Evolutionary conservation across 2,329 filamentous ascomycete genomes (phyloP).

Genomic region (Thermothelomyces thermophilus): DNA sequence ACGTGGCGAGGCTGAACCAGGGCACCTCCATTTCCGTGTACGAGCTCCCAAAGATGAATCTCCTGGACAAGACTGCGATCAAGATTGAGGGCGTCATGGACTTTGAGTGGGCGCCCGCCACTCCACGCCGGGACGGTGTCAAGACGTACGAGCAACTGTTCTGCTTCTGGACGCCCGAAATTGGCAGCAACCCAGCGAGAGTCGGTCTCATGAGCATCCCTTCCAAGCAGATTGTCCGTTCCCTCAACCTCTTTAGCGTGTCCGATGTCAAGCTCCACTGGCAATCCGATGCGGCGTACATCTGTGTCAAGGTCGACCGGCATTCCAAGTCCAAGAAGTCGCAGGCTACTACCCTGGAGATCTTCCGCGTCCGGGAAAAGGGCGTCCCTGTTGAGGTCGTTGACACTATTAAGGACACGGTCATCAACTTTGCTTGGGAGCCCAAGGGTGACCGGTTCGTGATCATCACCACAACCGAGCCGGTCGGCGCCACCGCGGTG

Average conservation of each 20-base stretch:
- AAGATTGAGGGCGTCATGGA: slow-evolving; percentile 97
- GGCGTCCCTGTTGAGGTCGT: slow-evolving; percentile 97
- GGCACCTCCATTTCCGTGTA: slow-evolving; percentile 94
- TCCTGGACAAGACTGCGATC: slow-evolving; percentile 83
- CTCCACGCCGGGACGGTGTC: slow-evolving; percentile 71
- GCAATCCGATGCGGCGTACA: slow-evolving; percentile 89
- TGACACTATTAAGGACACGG: slow-evolving; percentile 94
- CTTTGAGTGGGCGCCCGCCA: slow-evolving; percentile 94
- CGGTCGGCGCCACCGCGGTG: slow-evolving; percentile 68
- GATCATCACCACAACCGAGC: slow-evolving; percentile 89
- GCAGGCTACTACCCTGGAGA: slow-evolving; percentile 91
- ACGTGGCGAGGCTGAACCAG: slow-evolving; percentile 85
- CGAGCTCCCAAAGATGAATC: slow-evolving; percentile 80
- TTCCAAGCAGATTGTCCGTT: slow-evolving; percentile 87
- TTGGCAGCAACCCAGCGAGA: slow-evolving; percentile 95
- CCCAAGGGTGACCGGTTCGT: slow-evolving; percentile 97
- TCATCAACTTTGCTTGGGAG: slow-evolving; percentile 99
- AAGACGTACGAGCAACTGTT: slow-evolving; percentile 94
- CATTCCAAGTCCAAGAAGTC: slow-evolving; percentile 99
- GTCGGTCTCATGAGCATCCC: slow-evolving; percentile 95
- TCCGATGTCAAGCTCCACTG: slow-evolving; percentile 97
- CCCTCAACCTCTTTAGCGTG: slow-evolving; percentile 95
- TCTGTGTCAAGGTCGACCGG: slow-evolving; percentile 97
- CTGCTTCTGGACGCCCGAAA: slow-evolving; percentile 98
- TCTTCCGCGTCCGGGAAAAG: slow-evolving; percentile 96